Conservation (phyloP, 768 basidiomycete genomes). For the Termitomyces sp. region DNA sequence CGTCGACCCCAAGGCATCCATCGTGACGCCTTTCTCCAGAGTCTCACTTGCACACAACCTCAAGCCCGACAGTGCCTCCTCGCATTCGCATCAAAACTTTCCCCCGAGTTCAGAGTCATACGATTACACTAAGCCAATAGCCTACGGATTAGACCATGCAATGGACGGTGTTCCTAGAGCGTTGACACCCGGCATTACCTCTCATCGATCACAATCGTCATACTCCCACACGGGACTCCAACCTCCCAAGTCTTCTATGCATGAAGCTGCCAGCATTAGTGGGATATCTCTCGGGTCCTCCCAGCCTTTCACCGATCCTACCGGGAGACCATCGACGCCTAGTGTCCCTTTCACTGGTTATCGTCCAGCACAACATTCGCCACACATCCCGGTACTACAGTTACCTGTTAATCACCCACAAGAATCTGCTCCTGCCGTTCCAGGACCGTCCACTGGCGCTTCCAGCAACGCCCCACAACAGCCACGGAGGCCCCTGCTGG, state of each 20-base stretch:
- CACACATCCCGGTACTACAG: neutral
- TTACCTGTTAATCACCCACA: neutral
- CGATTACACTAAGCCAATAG: neutral
- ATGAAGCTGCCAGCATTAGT: neutral
- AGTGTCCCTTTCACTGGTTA: neutral
- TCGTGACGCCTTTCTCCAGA: neutral
- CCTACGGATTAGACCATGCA: neutral
- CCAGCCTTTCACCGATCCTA: neutral
- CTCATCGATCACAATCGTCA: neutral
- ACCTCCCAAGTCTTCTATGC: neutral
- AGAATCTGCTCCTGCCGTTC: neutral
- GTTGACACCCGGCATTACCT: neutral
- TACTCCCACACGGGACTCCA: neutral
- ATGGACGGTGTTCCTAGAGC: neutral
- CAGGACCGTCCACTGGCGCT: neutral
- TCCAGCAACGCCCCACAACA: neutral
- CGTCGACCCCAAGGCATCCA: neutral
- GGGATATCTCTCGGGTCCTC: neutral
- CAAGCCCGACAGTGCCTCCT: neutral
- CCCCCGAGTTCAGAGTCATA: neutral
- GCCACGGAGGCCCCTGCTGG: neutral
- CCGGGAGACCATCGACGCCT: neutral
- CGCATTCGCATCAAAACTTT: neutral
- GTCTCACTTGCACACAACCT: neutral
- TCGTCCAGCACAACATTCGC: neutral